A percentile compares a stretch with the other conserved stretches of the same genome.
phyloP scores from a whole-genome alignment of 768 basidiomycete species.

The Exidia glandulosa region DNA sequence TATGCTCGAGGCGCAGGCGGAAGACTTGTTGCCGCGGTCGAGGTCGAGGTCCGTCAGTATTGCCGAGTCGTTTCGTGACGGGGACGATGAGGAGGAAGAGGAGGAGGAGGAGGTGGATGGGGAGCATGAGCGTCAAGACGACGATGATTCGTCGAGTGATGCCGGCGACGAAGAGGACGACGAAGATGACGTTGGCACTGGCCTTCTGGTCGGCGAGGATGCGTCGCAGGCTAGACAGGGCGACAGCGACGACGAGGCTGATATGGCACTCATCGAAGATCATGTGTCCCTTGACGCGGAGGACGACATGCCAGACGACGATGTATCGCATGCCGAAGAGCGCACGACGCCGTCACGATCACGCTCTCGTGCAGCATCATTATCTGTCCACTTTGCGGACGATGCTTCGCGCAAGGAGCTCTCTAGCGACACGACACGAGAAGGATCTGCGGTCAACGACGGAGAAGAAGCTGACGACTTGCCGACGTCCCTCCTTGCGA shows the following conservation, averaged over 20 bases:
- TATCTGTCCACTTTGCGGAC: too few relatives aligned
- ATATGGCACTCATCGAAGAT: slow-evolving; percentile 18
- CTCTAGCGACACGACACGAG: too few relatives aligned
- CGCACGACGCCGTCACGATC: too few relatives aligned
- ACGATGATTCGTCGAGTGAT: slow-evolving; percentile 13
- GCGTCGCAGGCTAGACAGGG: slow-evolving; percentile 29
- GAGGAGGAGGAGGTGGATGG: slow-evolving; percentile 10
- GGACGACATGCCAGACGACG: slow-evolving; percentile 12
- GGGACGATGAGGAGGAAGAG: slow-evolving; percentile 7
- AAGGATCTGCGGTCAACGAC: too few relatives aligned
- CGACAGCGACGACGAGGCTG: slow-evolving; percentile 24
- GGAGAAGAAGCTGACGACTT: too few relatives aligned
- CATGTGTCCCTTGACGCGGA: slow-evolving; percentile 18
- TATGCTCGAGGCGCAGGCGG: slow-evolving; percentile 74
- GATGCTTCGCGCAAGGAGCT: too few relatives aligned
- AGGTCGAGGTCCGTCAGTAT: slow-evolving; percentile 35
- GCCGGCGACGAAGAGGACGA: slow-evolving; percentile 22
- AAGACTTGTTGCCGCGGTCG: slow-evolving; percentile 49
- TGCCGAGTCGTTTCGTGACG: neutral
- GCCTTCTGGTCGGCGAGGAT: slow-evolving; percentile 17
- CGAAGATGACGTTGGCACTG: slow-evolving; percentile 17
- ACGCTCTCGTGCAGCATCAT: too few relatives aligned
- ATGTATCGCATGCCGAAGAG: slow-evolving; percentile 15
- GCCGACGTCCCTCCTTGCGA: too few relatives aligned
- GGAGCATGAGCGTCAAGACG: slow-evolving; percentile 14